Conservation (phyloP, 1,139 yeast species). For the Saccharomycopsis hybrid region DNA sequence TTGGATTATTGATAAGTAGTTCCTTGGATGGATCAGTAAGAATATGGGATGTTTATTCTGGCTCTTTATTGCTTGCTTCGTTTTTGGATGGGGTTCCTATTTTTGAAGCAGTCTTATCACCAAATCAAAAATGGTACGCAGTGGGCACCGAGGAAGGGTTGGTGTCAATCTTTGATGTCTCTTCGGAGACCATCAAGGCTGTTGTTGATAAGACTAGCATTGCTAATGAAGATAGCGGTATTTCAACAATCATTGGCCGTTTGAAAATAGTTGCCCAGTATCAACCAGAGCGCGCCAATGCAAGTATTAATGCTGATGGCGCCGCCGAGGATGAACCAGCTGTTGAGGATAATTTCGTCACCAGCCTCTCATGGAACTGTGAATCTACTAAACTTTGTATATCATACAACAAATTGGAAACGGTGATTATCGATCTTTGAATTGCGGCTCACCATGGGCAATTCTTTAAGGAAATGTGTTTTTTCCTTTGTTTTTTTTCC, state of each 20-base stretch:
- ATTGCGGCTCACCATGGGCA: too few relatives aligned
- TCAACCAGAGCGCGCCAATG: slow-evolving; percentile 22
- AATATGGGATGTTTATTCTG: slow-evolving; percentile 55
- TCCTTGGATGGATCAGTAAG: slow-evolving; percentile 70
- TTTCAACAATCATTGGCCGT: slow-evolving; percentile 12
- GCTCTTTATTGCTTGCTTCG: slow-evolving; percentile 34
- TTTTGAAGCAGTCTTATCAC: slow-evolving; percentile 47
- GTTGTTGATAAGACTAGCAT: slow-evolving; percentile 19
- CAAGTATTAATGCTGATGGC: too few relatives aligned
- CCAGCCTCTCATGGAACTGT: slow-evolving; percentile 25
- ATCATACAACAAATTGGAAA: slow-evolving; percentile 21
- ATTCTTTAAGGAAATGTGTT: neutral
- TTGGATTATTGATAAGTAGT: slow-evolving; percentile 33
- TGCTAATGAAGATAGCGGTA: neutral
- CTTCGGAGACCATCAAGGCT: slow-evolving; percentile 17
- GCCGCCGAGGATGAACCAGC: slow-evolving; percentile 1
- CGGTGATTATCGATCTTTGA: slow-evolving; percentile 12
- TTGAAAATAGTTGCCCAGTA: slow-evolving; percentile 25
- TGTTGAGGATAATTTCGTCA: slow-evolving; percentile 20
- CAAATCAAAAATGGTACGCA: slow-evolving; percentile 44
- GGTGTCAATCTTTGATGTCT: slow-evolving; percentile 47
- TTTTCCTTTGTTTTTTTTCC: neutral
- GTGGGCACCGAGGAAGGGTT: slow-evolving; percentile 60
- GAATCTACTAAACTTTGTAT: slow-evolving; percentile 22
- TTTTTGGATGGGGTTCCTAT: slow-evolving; percentile 46